Evolutionary conservation across 768 basidiomycete genomes (phyloP).

Genomic region (Lactarius hengduanensis): DNA sequence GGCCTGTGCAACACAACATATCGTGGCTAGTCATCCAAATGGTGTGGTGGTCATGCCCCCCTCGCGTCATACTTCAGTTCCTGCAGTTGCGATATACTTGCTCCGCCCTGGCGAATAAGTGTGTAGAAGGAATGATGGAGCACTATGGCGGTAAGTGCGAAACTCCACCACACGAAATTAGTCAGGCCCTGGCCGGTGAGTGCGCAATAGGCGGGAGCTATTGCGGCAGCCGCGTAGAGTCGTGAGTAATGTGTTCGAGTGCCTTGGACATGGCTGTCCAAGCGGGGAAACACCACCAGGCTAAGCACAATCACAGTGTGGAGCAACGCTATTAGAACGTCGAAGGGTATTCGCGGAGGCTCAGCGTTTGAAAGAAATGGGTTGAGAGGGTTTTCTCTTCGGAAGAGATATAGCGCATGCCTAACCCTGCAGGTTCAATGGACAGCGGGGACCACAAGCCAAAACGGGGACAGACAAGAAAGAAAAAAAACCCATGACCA

Average conservation of each 20-base stretch:
- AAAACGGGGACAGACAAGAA: slow-evolving; percentile 22
- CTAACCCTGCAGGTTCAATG: slow-evolving; percentile 19
- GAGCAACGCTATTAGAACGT: slow-evolving; percentile 30
- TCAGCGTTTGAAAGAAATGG: slow-evolving; percentile 38
- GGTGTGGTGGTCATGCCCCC: slow-evolving; percentile 43
- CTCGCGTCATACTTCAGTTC: slow-evolving; percentile 52
- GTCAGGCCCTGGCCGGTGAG: slow-evolving; percentile 18
- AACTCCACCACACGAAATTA: slow-evolving; percentile 25
- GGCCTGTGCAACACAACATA: background rate
- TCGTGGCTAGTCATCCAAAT: background rate
- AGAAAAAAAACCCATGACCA: background rate
- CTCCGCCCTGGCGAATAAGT: slow-evolving; percentile 45
- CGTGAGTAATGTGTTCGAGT: background rate
- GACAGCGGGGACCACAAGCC: background rate
- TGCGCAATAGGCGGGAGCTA: slow-evolving; percentile 44
- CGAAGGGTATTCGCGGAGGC: slow-evolving; percentile 20
- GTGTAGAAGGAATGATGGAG: slow-evolving; percentile 32
- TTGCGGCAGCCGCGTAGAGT: slow-evolving; percentile 41
- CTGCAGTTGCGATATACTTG: slow-evolving; percentile 51
- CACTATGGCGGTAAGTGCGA: slow-evolving; percentile 15
- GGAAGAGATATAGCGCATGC: slow-evolving; percentile 41
- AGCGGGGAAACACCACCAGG: slow-evolving; percentile 7
- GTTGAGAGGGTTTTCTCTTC: slow-evolving; percentile 48
- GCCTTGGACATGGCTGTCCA: background rate
- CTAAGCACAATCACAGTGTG: slow-evolving; percentile 15